Conservation (phyloP, 202 grass and related monocot species). For the Setaria viridis region DNA sequence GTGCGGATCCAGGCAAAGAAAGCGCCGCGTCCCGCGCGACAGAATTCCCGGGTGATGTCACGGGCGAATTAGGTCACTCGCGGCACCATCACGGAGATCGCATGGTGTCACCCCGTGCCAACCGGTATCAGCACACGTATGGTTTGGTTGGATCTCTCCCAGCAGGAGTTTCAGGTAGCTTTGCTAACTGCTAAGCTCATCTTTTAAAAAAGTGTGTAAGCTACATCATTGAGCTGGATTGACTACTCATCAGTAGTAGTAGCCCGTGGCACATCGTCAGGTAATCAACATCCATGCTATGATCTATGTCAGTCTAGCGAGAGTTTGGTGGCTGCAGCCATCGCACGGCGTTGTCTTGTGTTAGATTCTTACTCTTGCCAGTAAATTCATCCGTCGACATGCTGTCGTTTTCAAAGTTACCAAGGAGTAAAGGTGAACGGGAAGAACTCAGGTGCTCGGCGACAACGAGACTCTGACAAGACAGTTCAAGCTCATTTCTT, state of each 20-base stretch:
- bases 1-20: slow-evolving; percentile 37
- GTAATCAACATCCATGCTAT: not conserved
- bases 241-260: not conserved
- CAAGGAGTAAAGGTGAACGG: not conserved
- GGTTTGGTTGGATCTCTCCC: slow-evolving; percentile 17
- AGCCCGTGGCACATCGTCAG: slow-evolving; percentile 6
- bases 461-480: not conserved
- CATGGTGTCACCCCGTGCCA: slow-evolving; percentile 18
- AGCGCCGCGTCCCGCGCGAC: slow-evolving; percentile 17
- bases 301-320: not conserved
- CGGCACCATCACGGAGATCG: slow-evolving; percentile 47
- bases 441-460: not conserved
- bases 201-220: not conserved
- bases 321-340: not conserved
- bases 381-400: not conserved
- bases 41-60: slow-evolving; percentile 36
- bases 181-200: not conserved
- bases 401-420: slow-evolving; percentile 21
- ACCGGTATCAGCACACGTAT: slow-evolving; percentile 8
- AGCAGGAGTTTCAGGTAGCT: not conserved
- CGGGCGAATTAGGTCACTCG: slow-evolving; percentile 32
- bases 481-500: not conserved
- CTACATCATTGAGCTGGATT: not conserved
- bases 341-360: not conserved
- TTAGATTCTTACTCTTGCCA: not conserved